Conservation (phyloP, 108 stramenopile genomes). For the Halocafeteria seosinensis region DNA sequence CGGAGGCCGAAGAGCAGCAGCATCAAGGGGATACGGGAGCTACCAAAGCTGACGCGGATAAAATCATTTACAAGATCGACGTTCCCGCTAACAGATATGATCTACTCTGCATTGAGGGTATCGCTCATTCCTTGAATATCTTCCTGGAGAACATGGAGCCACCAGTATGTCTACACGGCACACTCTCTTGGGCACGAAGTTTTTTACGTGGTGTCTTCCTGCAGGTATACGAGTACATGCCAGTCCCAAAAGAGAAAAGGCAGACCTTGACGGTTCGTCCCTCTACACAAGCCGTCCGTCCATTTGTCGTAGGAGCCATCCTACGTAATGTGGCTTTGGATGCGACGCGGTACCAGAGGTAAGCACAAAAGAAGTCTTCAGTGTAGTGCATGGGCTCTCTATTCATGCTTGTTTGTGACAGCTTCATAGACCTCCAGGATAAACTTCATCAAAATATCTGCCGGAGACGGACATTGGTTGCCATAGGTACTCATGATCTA, state of each 20-base stretch:
- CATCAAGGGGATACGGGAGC: slow-evolving; percentile 45
- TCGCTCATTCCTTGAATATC: slow-evolving; percentile 68
- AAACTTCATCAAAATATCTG: slow-evolving; percentile 96
- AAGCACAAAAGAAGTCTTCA: too few relatives aligned
- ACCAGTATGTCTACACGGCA: too few relatives aligned
- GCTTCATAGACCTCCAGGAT: slow-evolving; percentile 98
- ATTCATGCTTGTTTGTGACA: too few relatives aligned
- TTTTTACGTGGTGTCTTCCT: too few relatives aligned
- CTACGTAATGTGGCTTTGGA: slow-evolving; percentile 73
- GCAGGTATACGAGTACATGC: too few relatives aligned
- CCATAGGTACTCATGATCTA: slow-evolving; percentile 96
- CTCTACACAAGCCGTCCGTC: slow-evolving; percentile 45
- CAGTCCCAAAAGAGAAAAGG: too few relatives aligned
- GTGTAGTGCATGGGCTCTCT: too few relatives aligned
- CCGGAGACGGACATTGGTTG: slow-evolving; percentile 82
- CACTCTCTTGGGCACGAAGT: too few relatives aligned
- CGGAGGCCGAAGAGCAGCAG: slow-evolving; percentile 64
- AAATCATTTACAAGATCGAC: slow-evolving; percentile 89
- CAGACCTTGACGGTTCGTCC: too few relatives aligned
- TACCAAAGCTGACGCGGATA: slow-evolving; percentile 7
- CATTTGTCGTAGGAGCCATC: slow-evolving; percentile 88
- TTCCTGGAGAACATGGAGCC: slow-evolving; percentile 69
- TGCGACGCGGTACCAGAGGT: slow-evolving; percentile 56
- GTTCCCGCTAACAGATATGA: slow-evolving; percentile 98
- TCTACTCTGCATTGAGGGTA: slow-evolving; percentile 86